A percentile compares a stretch with the other conserved stretches of the same genome.
These are phyloP conservation scores for Citrullus colocynthis DNA, from an alignment of 306 rosid genomes.

Conservation along the genomic window DNA sequence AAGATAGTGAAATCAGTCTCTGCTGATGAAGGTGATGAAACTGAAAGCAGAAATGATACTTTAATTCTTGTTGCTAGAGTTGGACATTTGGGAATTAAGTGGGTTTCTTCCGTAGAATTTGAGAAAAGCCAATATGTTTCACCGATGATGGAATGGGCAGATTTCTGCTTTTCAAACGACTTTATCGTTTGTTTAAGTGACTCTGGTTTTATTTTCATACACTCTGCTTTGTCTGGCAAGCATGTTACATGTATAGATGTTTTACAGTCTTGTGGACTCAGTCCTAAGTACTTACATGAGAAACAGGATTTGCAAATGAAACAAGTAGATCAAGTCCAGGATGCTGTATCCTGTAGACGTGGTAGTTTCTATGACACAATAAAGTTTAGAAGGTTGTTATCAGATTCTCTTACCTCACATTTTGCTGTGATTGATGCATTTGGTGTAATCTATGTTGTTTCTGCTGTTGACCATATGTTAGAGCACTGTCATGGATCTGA, in stretches of 20 bases:
- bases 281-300: constrained; percentile 19
- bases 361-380: constrained; percentile 22
- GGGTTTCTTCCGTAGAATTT: constrained; percentile 66
- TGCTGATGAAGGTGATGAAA: constrained; percentile 28
- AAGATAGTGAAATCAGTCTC: constrained; percentile 23
- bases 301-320: constrained; percentile 16
- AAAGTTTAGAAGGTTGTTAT: constrained; percentile 59
- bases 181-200: constrained; percentile 69
- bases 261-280: constrained; percentile 35
- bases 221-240: constrained; percentile 59
- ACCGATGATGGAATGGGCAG: constrained; percentile 45
- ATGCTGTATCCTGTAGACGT: constrained; percentile 18
- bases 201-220: constrained; percentile 52
- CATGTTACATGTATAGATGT: constrained; percentile 54
- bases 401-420: constrained; percentile 57
- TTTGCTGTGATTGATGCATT: constrained; percentile 65
- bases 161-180: constrained; percentile 65
- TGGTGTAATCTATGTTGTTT: constrained; percentile 65
- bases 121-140: constrained; percentile 38
- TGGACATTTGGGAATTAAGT: constrained; percentile 48
- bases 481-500: constrained; percentile 26
- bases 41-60: constrained; percentile 23
- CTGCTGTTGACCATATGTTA: constrained; percentile 25
- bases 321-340: constrained; percentile 23
- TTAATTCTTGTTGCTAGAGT: constrained; percentile 63